phyloP scores from a whole-genome alignment of 2,329 filamentous ascomycete genomes.

The Ophiocordyceps camponoti-rufipedis region DNA sequence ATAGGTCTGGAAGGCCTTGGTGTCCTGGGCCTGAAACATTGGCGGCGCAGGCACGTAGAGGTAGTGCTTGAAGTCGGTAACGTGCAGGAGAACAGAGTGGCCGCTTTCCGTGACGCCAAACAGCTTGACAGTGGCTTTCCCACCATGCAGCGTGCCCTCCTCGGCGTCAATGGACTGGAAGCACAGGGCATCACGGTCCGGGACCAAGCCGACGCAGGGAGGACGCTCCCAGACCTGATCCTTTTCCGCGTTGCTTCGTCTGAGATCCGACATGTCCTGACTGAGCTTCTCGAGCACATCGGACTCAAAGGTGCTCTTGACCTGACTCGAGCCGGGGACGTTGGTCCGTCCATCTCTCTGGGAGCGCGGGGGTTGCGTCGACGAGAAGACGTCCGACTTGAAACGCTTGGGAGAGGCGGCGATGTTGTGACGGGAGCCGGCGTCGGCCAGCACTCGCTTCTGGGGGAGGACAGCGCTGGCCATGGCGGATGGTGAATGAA shows the following conservation, averaged over 20 bases:
- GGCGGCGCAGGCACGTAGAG: slow-evolving; percentile 82
- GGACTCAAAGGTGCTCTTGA: slow-evolving; percentile 82
- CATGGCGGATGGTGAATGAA: slow-evolving; percentile 17
- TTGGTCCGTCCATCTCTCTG: slow-evolving; percentile 44
- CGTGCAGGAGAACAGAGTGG: slow-evolving; percentile 85
- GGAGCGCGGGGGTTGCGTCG: slow-evolving; percentile 37
- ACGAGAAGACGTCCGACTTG: slow-evolving; percentile 50
- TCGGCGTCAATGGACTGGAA: slow-evolving; percentile 96
- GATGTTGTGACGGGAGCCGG: slow-evolving; percentile 44
- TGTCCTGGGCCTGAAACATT: slow-evolving; percentile 62
- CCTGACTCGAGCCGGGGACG: slow-evolving; percentile 46
- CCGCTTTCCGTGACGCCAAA: slow-evolving; percentile 77
- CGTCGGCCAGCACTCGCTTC: slow-evolving; percentile 57
- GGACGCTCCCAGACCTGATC: slow-evolving; percentile 78
- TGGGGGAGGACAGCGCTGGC: slow-evolving; percentile 38
- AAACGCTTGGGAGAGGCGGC: slow-evolving; percentile 59
- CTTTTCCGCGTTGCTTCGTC: slow-evolving; percentile 74
- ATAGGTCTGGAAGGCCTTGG: slow-evolving; percentile 58
- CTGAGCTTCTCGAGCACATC: slow-evolving; percentile 92
- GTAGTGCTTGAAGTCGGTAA: slow-evolving; percentile 92
- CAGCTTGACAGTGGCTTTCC: slow-evolving; percentile 63
- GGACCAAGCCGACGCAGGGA: slow-evolving; percentile 30
- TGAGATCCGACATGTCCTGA: slow-evolving; percentile 75
- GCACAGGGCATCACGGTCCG: slow-evolving; percentile 49
- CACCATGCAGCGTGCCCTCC: slow-evolving; percentile 66